phyloP scores from a whole-genome alignment of 2,329 filamentous ascomycete species.

The Fusarium duplospermum region DNA sequence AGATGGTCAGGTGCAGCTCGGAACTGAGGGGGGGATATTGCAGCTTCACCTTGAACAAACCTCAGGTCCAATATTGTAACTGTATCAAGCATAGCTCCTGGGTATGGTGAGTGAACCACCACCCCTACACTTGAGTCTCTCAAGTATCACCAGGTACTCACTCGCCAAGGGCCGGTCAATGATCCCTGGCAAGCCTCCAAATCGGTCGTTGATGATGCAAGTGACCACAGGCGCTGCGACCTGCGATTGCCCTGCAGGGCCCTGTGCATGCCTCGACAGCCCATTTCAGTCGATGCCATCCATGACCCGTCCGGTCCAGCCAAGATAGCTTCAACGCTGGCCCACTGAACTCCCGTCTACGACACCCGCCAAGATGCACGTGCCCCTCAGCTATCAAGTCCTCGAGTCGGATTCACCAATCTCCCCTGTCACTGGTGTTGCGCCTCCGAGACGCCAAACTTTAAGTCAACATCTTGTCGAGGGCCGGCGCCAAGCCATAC shows the following conservation, averaged over 20 bases:
- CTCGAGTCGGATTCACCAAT: slow-evolving; percentile 1
- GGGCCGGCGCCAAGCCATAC: slow-evolving; percentile 1
- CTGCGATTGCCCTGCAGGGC: slow-evolving; percentile 2
- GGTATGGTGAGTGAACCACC: background rate
- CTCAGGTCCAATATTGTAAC: background rate
- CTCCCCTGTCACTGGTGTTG: slow-evolving; percentile 2
- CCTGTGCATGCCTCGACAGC: slow-evolving; percentile 4
- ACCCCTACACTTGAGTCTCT: background rate
- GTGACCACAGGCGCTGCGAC: background rate
- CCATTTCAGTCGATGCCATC: background rate
- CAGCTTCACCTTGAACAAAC: background rate
- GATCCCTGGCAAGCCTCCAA: slow-evolving; percentile 4
- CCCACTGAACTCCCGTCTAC: background rate
- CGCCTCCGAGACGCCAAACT: slow-evolving; percentile 11
- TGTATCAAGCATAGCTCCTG: background rate
- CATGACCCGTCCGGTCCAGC: background rate
- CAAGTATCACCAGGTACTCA: slow-evolving; percentile 4
- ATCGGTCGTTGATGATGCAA: slow-evolving; percentile 3
- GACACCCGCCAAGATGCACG: slow-evolving; percentile 6
- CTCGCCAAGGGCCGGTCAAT: background rate
- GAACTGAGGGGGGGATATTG: slow-evolving; percentile 13
- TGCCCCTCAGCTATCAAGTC: background rate
- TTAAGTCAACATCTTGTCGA: slow-evolving; percentile 11
- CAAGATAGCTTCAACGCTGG: background rate
- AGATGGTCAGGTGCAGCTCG: slow-evolving; percentile 30